A percentile compares a stretch with the other conserved stretches of the same genome.
Conservation (phyloP, 2,329 filamentous ascomycete species). For the Aspergillus ochraceoroseus region DNA sequence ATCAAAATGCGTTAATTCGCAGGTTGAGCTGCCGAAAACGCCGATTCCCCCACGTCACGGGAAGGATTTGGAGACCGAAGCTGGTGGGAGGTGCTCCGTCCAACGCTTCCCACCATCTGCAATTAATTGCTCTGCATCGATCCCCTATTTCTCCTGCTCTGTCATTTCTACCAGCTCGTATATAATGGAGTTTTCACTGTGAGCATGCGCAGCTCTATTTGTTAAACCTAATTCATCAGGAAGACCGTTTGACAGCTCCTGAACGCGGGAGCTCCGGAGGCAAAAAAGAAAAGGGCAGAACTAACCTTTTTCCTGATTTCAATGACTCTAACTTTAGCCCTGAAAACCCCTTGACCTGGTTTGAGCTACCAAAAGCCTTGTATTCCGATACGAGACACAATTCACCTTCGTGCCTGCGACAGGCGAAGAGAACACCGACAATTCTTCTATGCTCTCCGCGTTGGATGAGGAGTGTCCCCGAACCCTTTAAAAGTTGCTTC, state of each 20-base stretch:
- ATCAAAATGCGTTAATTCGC: slow-evolving; percentile 21
- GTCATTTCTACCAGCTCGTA: slow-evolving; percentile 2
- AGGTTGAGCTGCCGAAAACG: slow-evolving; percentile 27
- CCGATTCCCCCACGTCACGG: slow-evolving; percentile 30
- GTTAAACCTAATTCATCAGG: slow-evolving; percentile 14
- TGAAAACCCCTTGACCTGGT: slow-evolving; percentile 1
- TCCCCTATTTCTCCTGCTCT: too few relatives aligned
- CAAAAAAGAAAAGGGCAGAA: slow-evolving; percentile 13
- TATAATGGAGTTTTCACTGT: slow-evolving; percentile 16
- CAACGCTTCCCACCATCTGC: neutral
- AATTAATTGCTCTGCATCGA: slow-evolving; percentile 7
- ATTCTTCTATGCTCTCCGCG: neutral
- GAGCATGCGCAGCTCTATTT: slow-evolving; percentile 16
- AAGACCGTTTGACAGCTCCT: slow-evolving; percentile 12
- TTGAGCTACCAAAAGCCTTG: neutral
- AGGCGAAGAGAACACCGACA: neutral
- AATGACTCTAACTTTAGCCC: slow-evolving; percentile 11
- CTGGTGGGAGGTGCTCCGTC: slow-evolving; percentile 1
- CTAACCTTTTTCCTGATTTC: slow-evolving; percentile 13
- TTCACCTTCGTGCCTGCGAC: neutral
- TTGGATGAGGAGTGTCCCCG: slow-evolving; percentile 11
- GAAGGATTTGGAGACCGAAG: slow-evolving; percentile 15
- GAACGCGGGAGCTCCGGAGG: slow-evolving; percentile 6
- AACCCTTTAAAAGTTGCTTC: neutral
- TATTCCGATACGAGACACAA: neutral